phyloP scores from a whole-genome alignment of 2,329 filamentous ascomycete species.

The Penicillium aurantiogriseum region DNA sequence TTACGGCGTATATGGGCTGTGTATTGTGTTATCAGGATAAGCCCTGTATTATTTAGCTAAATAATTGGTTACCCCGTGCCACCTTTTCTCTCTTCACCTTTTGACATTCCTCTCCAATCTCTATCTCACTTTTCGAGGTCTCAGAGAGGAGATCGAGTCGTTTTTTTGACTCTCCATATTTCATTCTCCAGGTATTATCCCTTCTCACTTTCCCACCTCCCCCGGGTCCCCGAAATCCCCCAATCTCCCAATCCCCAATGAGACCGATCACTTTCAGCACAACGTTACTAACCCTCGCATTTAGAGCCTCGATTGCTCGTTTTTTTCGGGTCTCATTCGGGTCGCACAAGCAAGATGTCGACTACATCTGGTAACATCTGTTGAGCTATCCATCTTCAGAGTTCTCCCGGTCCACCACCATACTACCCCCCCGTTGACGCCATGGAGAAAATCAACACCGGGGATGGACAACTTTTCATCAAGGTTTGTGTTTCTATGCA shows the following conservation, averaged over 20 bases:
- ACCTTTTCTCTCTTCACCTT: conserved; percentile 11
- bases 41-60: conserved; percentile 18
- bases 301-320: conserved; percentile 10
- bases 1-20: conserved; percentile 1
- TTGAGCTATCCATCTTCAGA: conserved; percentile 39
- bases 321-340: conserved; percentile 7
- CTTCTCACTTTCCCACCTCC: neutral
- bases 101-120: conserved; percentile 7
- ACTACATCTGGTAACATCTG: conserved; percentile 29
- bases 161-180: neutral
- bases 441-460: conserved; percentile 52
- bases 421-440: conserved; percentile 26
- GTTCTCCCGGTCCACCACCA: conserved; percentile 32
- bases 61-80: conserved; percentile 28
- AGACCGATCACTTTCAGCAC: neutral
- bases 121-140: neutral
- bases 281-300: conserved; percentile 6
- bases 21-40: conserved; percentile 14
- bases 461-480: conserved; percentile 52
- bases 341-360: conserved; percentile 37
- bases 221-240: neutral
- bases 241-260: neutral
- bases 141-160: neutral
- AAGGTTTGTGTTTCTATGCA: conserved; percentile 34
- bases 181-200: conserved; percentile 1